Evolutionary conservation across 331 rosid genomes (phyloP), one percentile per base, ranked within the genome.

Genomic region (Prunus yedoensis): DNA sequence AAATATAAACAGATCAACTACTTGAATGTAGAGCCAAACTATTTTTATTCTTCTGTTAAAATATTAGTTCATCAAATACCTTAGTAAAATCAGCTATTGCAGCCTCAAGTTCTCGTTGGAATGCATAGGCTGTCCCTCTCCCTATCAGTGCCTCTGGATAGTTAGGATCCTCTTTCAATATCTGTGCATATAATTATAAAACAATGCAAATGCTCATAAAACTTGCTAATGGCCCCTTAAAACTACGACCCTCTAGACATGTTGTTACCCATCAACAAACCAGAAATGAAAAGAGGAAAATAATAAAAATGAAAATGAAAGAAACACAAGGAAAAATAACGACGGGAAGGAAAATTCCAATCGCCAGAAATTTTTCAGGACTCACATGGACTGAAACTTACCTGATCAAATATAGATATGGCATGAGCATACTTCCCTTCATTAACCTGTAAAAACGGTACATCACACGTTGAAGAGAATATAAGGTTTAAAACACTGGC

Each of bases 81-180:
- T 90, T 94, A n/a, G 99, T 83, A 86, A 94, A 94, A 88, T 94
- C 99, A 81, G 83, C 85, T 76, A 94, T 92, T 52, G 99, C 99
- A 83, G 95, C 77, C 72, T 84, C 91, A 60, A 94, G 96, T 80
- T 92, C 96, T 81, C 96, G 87, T 83, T 85, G 89, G 80, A 94
- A 94, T 70, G 99, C 99, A 83, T 86, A 78, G 18, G 99, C 96
- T 28, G 99, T 94, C 62, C 99, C 99, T 78, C 99, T 89, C 61
- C 99, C 99, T 66, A 94, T 94, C 63, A 94, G 83, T 45, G 99
- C 97, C 87, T 94, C 99, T n/a, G 98, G 97, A 83, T 94, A 92
- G 51, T 74, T 83, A 80, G 97, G 89, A 72, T 94, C 96, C 84
- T 90, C 96, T 80, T 84, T 91, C 81, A 94, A 83, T 83, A 94